Conservation (phyloP, 2,329 filamentous ascomycete genomes). For the Dothistroma septosporum region DNA sequence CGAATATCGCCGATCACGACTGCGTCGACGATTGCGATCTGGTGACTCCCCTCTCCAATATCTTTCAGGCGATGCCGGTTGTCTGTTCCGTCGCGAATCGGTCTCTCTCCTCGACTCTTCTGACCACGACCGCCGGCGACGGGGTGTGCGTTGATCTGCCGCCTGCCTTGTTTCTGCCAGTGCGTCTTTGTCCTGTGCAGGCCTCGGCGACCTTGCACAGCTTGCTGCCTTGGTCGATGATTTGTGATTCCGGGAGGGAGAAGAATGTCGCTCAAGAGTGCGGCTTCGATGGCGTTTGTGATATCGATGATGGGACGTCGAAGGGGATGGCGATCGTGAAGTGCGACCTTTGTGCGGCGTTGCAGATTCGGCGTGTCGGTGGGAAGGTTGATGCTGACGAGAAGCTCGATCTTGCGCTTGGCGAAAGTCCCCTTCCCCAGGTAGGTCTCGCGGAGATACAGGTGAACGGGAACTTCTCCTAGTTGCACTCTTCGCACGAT, state of each 20-base stretch:
- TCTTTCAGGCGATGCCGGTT: constrained; percentile 32
- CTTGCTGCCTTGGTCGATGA: constrained; percentile 30
- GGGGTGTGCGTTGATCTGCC: constrained; percentile 34
- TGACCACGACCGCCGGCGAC: constrained; percentile 41
- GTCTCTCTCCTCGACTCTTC: constrained; percentile 38
- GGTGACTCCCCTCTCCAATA: constrained; percentile 18
- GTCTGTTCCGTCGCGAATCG: constrained; percentile 31
- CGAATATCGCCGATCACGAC: constrained; percentile 15
- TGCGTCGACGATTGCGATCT: constrained; percentile 10
- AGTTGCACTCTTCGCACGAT: not conserved
- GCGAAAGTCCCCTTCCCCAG: constrained; percentile 11
- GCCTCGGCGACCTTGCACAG: constrained; percentile 33
- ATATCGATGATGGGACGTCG: constrained; percentile 12
- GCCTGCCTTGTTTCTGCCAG: constrained; percentile 18
- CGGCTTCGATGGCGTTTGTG: constrained; percentile 14
- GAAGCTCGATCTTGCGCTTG: constrained; percentile 11
- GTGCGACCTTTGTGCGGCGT: constrained; percentile 26
- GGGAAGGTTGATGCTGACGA: constrained; percentile 12
- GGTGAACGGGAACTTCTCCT: constrained; percentile 2
- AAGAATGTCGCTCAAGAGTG: constrained; percentile 22
- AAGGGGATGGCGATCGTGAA: constrained; percentile 22
- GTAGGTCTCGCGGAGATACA: not conserved
- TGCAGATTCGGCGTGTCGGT: constrained; percentile 12
- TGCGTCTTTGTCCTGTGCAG: constrained; percentile 20
- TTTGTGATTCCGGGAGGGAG: constrained; percentile 30